phyloP scores from a whole-genome alignment of 2,329 filamentous ascomycete species.

The Venturia carpophila region DNA sequence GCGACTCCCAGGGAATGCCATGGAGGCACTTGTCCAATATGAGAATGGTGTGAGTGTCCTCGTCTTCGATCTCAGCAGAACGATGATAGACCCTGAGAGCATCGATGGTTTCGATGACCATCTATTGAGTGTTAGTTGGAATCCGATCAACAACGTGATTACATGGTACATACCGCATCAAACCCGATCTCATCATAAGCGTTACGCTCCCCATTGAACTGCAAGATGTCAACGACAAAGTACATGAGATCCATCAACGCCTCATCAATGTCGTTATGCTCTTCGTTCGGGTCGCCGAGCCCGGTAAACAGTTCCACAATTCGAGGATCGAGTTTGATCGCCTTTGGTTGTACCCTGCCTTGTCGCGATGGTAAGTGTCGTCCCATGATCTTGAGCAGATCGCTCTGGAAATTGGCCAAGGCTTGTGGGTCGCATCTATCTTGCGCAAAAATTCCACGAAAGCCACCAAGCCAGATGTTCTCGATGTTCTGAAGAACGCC shows the following conservation, averaged over 20 bases:
- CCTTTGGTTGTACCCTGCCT: constrained; percentile 45
- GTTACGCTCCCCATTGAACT: constrained; percentile 93
- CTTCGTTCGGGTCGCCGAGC: constrained; percentile 63
- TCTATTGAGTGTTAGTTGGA: constrained; percentile 37
- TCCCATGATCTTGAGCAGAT: constrained; percentile 71
- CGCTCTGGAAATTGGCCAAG: constrained; percentile 66
- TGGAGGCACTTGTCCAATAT: constrained; percentile 89
- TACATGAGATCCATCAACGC: constrained; percentile 87
- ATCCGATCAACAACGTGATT: background rate
- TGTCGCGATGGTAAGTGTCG: constrained; percentile 78
- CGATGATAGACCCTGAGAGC: constrained; percentile 70
- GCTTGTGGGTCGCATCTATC: constrained; percentile 54
- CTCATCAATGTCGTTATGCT: constrained; percentile 72
- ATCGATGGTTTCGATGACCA: constrained; percentile 82
- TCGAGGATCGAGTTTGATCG: constrained; percentile 50
- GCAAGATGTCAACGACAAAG: constrained; percentile 91
- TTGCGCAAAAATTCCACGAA: constrained; percentile 86
- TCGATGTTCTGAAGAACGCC: constrained; percentile 80
- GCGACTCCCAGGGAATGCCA: constrained; percentile 88
- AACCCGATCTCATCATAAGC: constrained; percentile 98
- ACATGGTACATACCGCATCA: constrained; percentile 44
- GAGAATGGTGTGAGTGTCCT: constrained; percentile 66
- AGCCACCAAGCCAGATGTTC: constrained; percentile 89
- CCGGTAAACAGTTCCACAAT: constrained; percentile 86
- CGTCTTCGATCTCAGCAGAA: constrained; percentile 30